A percentile compares a stretch with the other conserved stretches of the same genome.
Conservation (phyloP, 2,329 filamentous ascomycete species). For the Pyrenophora teres region DNA sequence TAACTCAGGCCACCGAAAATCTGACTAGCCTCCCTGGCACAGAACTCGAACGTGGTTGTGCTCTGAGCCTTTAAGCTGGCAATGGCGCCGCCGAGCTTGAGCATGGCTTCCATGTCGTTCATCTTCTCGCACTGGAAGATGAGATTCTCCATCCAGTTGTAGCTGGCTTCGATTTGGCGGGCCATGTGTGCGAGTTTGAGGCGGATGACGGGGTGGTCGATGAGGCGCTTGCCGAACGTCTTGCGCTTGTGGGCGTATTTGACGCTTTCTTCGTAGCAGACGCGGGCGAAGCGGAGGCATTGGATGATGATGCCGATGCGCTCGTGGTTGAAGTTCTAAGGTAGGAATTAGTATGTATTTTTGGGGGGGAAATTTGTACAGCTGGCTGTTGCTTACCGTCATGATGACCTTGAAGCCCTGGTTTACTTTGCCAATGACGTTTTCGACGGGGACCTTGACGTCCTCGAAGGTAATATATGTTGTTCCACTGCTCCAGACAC, state of each 20-base stretch:
- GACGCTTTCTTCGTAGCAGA: conserved; percentile 95
- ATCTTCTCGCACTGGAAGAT: conserved; percentile 93
- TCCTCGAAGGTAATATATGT: conserved; percentile 99
- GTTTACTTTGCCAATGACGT: conserved; percentile 96
- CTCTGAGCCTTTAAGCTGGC: conserved; percentile 91
- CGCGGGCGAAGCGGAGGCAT: conserved; percentile 89
- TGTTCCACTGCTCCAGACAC: conserved; percentile 92
- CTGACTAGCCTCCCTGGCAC: conserved; percentile 92
- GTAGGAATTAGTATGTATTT: background rate
- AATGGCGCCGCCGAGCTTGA: conserved; percentile 92
- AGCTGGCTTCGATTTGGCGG: conserved; percentile 94
- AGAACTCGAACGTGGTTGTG: conserved; percentile 96
- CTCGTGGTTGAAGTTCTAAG: conserved; percentile 93
- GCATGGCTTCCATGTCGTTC: conserved; percentile 93
- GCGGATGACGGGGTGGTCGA: conserved; percentile 95
- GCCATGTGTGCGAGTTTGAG: conserved; percentile 99
- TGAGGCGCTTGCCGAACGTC: conserved; percentile 95
- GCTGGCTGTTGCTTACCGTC: conserved; percentile 57
- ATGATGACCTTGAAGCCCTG: conserved; percentile 98
- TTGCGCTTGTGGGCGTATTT: conserved; percentile 97
- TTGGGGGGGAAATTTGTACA: no score
- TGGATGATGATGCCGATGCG: conserved; percentile 99
- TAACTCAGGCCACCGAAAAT: conserved; percentile 96
- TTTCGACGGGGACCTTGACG: conserved; percentile 99
- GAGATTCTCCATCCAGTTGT: conserved; percentile 94